These are phyloP conservation scores for Xenoacremonium recifei DNA, from an alignment of 2,329 filamentous ascomycete species.

Conservation along the genomic window DNA sequence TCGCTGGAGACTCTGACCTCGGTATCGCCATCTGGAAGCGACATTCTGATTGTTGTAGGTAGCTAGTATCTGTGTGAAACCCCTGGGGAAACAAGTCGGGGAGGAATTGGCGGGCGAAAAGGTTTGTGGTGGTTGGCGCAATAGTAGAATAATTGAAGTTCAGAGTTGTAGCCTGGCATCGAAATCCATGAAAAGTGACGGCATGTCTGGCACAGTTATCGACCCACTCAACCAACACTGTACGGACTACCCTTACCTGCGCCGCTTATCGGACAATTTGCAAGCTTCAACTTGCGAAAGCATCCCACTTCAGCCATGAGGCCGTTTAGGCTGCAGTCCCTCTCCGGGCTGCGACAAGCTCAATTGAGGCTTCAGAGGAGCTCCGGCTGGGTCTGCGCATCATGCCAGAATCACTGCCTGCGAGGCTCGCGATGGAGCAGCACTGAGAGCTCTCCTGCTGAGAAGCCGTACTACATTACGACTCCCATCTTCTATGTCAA, in stretches of 20 bases:
- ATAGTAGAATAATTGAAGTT: constrained; percentile 9
- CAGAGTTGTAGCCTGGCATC: constrained; percentile 1
- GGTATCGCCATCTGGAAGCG: constrained; percentile 39
- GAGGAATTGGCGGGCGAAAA: no score
- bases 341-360: constrained; percentile 21
- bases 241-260: background rate
- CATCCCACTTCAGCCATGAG: constrained; percentile 24
- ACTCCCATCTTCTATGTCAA: constrained; percentile 99
- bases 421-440: constrained; percentile 30
- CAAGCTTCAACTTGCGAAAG: constrained; percentile 2
- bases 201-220: constrained; percentile 22
- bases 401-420: constrained; percentile 23
- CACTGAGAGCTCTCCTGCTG: constrained; percentile 24
- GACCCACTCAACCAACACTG: constrained; percentile 13
- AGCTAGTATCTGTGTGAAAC: no score
- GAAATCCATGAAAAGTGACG: constrained; percentile 12
- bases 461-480: constrained; percentile 91
- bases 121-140: constrained; percentile 19
- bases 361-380: constrained; percentile 16
- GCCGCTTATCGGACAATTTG: constrained; percentile 17
- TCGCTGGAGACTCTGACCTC: constrained; percentile 47
- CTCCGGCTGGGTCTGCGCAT: constrained; percentile 26
- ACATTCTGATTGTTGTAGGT: constrained; percentile 30
- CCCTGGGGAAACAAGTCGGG: no score
- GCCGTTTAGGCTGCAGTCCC: constrained; percentile 23